A percentile compares a stretch with the other conserved stretches of the same genome.
phyloP scores from a whole-genome alignment of 805 yeast species.

The Nakazawaea peltata region DNA sequence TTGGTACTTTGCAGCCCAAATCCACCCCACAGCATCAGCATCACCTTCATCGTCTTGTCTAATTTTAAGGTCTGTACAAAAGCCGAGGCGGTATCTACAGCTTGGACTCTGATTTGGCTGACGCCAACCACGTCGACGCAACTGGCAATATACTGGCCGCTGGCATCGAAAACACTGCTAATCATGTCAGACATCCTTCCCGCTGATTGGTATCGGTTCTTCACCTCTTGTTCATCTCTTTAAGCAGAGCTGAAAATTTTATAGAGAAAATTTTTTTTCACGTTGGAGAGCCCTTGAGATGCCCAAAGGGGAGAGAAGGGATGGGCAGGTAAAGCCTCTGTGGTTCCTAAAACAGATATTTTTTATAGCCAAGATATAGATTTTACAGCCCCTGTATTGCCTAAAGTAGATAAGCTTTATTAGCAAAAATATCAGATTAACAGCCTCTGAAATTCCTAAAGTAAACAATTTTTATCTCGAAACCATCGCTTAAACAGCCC shows the following conservation, averaged over 20 bases:
- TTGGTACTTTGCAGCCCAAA: conserved; percentile 12
- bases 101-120: conserved; percentile 60
- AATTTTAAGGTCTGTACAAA: conserved; percentile 23
- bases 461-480: too few species aligned
- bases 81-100: conserved; percentile 33
- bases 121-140: conserved; percentile 62
- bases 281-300: not conserved
- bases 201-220: not conserved
- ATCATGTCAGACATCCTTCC: conserved; percentile 13
- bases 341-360: too few species aligned
- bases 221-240: not conserved
- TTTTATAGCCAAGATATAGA: too few species aligned
- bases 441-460: too few species aligned
- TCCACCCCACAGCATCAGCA: conserved; percentile 47
- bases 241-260: not conserved
- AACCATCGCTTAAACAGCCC: too few species aligned
- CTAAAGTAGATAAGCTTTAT: too few species aligned
- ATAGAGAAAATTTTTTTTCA: not conserved
- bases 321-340: too few species aligned
- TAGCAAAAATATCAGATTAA: too few species aligned
- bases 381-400: too few species aligned
- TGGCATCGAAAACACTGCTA: conserved; percentile 51
- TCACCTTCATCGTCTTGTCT: conserved; percentile 41
- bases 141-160: conserved; percentile 55
- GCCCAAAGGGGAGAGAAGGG: too few species aligned